phyloP scores from a whole-genome alignment of 495 filamentous ascomycete genomes.

The Parmelia sp. region DNA sequence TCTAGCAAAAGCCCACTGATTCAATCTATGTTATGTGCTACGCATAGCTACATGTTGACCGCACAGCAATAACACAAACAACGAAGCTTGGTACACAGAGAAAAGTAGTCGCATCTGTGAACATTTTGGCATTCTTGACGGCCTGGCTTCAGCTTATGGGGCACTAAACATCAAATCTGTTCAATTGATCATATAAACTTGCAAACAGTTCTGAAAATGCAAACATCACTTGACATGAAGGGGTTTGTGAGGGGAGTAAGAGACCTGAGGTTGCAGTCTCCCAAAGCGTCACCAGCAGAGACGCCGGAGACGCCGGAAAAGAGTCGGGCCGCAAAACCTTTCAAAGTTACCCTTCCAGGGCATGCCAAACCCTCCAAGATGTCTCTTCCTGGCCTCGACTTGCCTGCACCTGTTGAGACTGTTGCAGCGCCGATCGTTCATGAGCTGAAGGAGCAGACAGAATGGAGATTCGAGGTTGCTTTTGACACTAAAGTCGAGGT shows the following conservation, averaged over 20 bases:
- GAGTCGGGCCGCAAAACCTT: slow-evolving; percentile 1
- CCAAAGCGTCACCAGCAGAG: neutral
- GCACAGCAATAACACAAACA: too few relatives aligned
- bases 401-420: slow-evolving; percentile 22
- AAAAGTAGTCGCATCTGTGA: neutral
- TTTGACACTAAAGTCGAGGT: slow-evolving; percentile 56
- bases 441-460: slow-evolving; percentile 47
- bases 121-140: neutral
- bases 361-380: slow-evolving; percentile 15
- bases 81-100: neutral
- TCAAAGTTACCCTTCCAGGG: neutral
- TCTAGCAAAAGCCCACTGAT: neutral
- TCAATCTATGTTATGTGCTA: neutral
- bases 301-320: slow-evolving; percentile 1
- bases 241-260: neutral
- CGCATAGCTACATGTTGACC: neutral
- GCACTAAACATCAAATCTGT: neutral
- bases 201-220: neutral
- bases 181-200: neutral
- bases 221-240: neutral
- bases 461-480: slow-evolving; percentile 91
- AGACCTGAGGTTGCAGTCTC: neutral
- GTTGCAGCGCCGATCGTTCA: slow-evolving; percentile 24
- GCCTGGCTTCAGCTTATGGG: neutral
- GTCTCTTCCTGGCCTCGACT: slow-evolving; percentile 28